Evolutionary conservation across 1,284 basidiomycete genomes (phyloP), one percentile per base, ranked within the genome.

Genomic region (Sutorius eximius): DNA sequence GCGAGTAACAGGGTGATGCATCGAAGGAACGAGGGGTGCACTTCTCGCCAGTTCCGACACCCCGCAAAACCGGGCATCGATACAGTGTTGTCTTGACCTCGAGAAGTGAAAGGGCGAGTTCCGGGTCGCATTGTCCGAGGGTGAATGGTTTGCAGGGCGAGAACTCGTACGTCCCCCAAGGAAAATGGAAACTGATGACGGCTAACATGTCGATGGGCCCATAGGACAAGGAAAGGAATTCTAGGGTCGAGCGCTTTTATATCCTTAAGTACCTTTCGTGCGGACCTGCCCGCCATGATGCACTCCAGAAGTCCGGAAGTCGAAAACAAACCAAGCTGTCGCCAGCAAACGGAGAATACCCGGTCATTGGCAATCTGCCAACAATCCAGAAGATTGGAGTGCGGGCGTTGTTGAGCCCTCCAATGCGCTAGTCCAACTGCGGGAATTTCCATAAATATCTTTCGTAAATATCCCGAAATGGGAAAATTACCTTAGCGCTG

Each of bases 11-110:
- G 46, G 5, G 15, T 9, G 45, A 38, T 4, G 1, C 7, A 32
- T 42, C 45, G 8, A 0, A 0, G 9, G 0, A 22, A 24, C 2
- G 5, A 27, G 5, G 34, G 20, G 22, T 18, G 30, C 16, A 20
- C 34, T 46, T 55, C 27, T 45, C 4, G 48, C 44, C 42, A 32
- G 36, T 53, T 46, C 22, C 40, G 40, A 18, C 44, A 52, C 7
- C 49, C 51, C 47, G 15, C 13, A 15, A 8, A 22, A 0, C 8
- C 9, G 1, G 22, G 12, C 5, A 36, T 11, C 9, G 3, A 24
- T 1, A 11, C 2, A 10, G 5, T 5, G 24, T 0, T 3, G 10
- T 9, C 15, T 5, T 5, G 27, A 0, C 1, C 7, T 10, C 6
- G 24, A 8, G 12, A 2, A 18, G 10, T 5, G 27, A 10, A 29